These are phyloP conservation scores for Yamadazyma membranifaciens DNA, from an alignment of 1,139 yeast genomes.

Conservation along the genomic window DNA sequence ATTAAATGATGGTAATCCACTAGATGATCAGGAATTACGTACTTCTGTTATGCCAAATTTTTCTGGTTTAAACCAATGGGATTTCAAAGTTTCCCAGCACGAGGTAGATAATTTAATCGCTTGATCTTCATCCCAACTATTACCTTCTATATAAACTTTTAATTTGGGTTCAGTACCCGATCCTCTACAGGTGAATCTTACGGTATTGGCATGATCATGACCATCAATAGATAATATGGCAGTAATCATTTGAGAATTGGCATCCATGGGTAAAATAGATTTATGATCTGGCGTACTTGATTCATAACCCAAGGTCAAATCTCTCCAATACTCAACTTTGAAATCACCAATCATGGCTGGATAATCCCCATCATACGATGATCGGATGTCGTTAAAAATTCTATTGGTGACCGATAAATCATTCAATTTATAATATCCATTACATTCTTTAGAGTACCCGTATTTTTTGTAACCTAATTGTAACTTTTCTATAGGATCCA, in stretches of 20 bases:
- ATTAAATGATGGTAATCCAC: too few species aligned
- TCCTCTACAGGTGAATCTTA: slow-evolving; percentile 85
- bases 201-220: slow-evolving; percentile 16
- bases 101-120: slow-evolving; percentile 54
- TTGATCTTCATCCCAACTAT: slow-evolving; percentile 37
- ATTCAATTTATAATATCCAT: slow-evolving; percentile 77
- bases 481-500: slow-evolving; percentile 48
- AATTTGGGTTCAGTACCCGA: slow-evolving; percentile 97
- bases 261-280: slow-evolving; percentile 71
- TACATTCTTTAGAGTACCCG: slow-evolving; percentile 82
- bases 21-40: slow-evolving; percentile 9
- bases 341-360: slow-evolving; percentile 55
- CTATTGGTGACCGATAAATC: slow-evolving; percentile 49
- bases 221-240: slow-evolving; percentile 31
- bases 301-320: slow-evolving; percentile 79
- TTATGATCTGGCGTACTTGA: slow-evolving; percentile 55
- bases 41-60: slow-evolving; percentile 36
- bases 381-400: slow-evolving; percentile 53
- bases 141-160: slow-evolving; percentile 87
- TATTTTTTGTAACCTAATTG: slow-evolving; percentile 58
- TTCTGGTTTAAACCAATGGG: slow-evolving; percentile 62
- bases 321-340: slow-evolving; percentile 68
- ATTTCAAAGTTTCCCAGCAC: slow-evolving; percentile 65
- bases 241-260: slow-evolving; percentile 84
- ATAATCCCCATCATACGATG: slow-evolving; percentile 31